Evolutionary conservation across 768 basidiomycete species (phyloP), one percentile per base, ranked within the genome.

Genomic region (Boletus rubropictus): DNA sequence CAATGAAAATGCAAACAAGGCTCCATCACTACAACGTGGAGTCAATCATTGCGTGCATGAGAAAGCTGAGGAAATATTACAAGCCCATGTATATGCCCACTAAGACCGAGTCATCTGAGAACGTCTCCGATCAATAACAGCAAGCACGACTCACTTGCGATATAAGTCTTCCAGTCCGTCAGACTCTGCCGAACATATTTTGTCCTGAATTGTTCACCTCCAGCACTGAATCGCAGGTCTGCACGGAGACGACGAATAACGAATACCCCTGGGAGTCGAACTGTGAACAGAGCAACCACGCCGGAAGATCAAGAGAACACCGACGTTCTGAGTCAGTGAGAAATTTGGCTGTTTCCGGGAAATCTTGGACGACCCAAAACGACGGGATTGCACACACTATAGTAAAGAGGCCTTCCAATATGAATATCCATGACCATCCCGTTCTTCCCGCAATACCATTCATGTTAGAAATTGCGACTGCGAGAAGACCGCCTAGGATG

Each of bases 311-410:
- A 22, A 34, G n/a, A 18, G 28, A 18, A 22, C 12, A 68, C 71
- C 39, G 60, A 76, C 82, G 73, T 61, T 89, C 88, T 27, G 72
- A 62, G 28, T 80, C 75, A 7, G 72, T 78, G 32, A 90, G 68
- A 64, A 89, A 90, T 49, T 72, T 81, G 1, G 86, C 84, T 0
- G 74, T 80, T 44, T 86, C 84, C 2, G 88, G 86, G 61, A 89
- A 89, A 63, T 89, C 86, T 55, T 84, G 77, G 18, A 91, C 76
- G 40, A 89, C 64, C 76, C 81, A 89, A 69, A 76, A 89, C 0
- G 85, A 84, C 3, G 71, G 71, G 7, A 78, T 42, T 8, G 78
- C 78, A 36, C 75, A 72, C 3, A 84, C 20, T 28, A 89, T 69
- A 0, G 88, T 89, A 29, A 79, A 69, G 33, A 87, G 65, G 3